Base-by-base conservation (phyloP, 2,329 filamentous ascomycete genomes). In the Epichloe amarillans region DNA sequence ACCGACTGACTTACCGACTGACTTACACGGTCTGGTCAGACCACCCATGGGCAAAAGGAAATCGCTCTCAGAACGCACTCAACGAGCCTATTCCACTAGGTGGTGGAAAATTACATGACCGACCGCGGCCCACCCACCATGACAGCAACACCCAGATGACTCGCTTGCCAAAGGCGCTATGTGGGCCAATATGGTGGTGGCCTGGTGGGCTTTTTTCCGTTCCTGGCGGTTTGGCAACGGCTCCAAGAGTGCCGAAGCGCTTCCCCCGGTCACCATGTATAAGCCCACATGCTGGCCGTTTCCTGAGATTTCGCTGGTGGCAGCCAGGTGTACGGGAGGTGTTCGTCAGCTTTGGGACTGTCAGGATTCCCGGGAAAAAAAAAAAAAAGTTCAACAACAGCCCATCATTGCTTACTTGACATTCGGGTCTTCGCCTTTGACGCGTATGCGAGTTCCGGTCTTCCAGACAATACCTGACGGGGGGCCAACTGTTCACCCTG, bases 151-250 rank as follows among this genome's bases (percentile, higher is more conserved):
- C 26, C 49, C 36, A 21, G 19, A n/a, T n/a, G n/a, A 47, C 50
- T 52, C 50, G 50, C 50, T 52, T 52, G 40, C 17, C 40, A 17
- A 17, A 39, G 21, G 46, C 46, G 41, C 50, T 10, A 52, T 52
- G 50, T 52, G 50, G 50, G 46, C 44, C 19, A 44, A 14, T 12
- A 30, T 38, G 19, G 10, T 33, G 19, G 21, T 49, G 14, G 12
- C 40, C 26, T 4, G 26, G 26, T 30, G 30, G 30, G 30, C 30
- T 30, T 42, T 42, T 43, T 42, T 36, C 30, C 40, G n/a, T 36
- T 49, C 11, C 12, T 15, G 15, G 39, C 19, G 15, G 41, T 37
- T 40, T 38, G 47, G 33, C 17, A 43, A 30, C 12, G 10, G 15
- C 41, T 10, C 23, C 15, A 7, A 44, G 5, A 26, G 5, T 26